These are phyloP conservation scores for Jacaranda mimosifolia DNA, from an alignment of 257 asterid genomes.

Conservation along the genomic window DNA sequence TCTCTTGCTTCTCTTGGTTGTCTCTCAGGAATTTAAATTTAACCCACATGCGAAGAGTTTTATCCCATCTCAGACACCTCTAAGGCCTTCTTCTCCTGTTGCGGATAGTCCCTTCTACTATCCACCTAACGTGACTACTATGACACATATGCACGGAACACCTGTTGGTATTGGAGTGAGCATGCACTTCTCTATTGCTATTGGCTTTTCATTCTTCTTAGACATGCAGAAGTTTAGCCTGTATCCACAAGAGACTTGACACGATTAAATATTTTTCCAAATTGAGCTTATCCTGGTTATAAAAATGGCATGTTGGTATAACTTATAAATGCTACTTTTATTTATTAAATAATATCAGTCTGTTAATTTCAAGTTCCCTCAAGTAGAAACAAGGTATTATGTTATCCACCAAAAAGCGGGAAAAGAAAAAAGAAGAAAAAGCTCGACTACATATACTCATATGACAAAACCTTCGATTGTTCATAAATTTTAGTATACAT, in stretches of 20 bases:
- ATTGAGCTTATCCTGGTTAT: not conserved
- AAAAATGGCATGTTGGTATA: not conserved
- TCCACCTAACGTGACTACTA: constrained; percentile 58
- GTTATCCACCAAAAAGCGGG: not conserved
- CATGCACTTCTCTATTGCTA: not conserved
- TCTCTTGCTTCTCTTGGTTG: constrained; percentile 5
- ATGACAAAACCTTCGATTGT: no score
- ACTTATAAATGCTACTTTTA: not conserved
- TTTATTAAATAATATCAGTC: not conserved
- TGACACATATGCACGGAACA: constrained; percentile 65
- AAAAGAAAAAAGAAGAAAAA: not conserved
- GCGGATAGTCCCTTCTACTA: constrained; percentile 70
- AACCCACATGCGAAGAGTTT: constrained; percentile 73
- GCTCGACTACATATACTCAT: not conserved
- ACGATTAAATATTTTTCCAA: not conserved
- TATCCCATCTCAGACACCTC: constrained; percentile 56
- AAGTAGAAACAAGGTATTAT: not conserved
- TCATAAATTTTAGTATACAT: no score
- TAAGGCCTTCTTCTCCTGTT: constrained; percentile 70
- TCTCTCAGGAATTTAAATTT: constrained; percentile 64
- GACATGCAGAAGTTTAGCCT: not conserved
- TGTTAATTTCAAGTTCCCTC: not conserved
- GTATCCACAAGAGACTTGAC: not conserved
- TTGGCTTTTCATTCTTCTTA: not conserved
- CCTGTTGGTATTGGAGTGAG: constrained; percentile 72